Evolutionary conservation across 2,329 filamentous ascomycete species (phyloP).

Genomic region (Hyphodiscus sp.): DNA sequence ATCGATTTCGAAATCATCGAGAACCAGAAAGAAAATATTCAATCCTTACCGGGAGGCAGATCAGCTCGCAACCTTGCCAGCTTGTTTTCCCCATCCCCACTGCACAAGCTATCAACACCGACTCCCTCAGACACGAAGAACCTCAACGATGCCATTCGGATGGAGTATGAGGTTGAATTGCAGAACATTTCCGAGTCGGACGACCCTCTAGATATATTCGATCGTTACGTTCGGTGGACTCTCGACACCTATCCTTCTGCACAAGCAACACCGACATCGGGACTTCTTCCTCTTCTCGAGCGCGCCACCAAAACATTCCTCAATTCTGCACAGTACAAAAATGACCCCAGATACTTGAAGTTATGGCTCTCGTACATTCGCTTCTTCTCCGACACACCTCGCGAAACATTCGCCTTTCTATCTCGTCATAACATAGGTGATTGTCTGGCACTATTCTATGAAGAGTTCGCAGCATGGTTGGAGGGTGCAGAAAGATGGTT

Average conservation of each 20-base stretch:
- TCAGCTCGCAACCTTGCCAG: slow-evolving; percentile 85
- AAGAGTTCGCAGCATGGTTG: slow-evolving; percentile 92
- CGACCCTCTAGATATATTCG: slow-evolving; percentile 91
- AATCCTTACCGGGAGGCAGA: slow-evolving; percentile 78
- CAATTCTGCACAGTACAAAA: slow-evolving; percentile 80
- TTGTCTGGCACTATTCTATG: slow-evolving; percentile 83
- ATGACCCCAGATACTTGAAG: slow-evolving; percentile 88
- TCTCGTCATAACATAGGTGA: slow-evolving; percentile 86
- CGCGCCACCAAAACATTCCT: slow-evolving; percentile 88
- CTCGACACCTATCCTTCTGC: slow-evolving; percentile 90
- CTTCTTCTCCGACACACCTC: slow-evolving; percentile 86
- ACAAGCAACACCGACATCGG: slow-evolving; percentile 86
- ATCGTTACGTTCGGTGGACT: slow-evolving; percentile 96
- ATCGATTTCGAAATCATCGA: slow-evolving; percentile 90
- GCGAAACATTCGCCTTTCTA: slow-evolving; percentile 88
- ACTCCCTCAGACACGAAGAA: slow-evolving; percentile 69
- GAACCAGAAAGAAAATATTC: slow-evolving; percentile 95
- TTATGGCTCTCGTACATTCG: slow-evolving; percentile 92
- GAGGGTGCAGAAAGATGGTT: slow-evolving; percentile 77
- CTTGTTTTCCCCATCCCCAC: slow-evolving; percentile 63
- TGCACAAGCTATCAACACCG: slow-evolving; percentile 52
- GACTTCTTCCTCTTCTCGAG: slow-evolving; percentile 81
- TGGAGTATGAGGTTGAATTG: slow-evolving; percentile 82
- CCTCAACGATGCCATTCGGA: slow-evolving; percentile 70
- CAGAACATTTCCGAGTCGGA: slow-evolving; percentile 76